phyloP scores from a whole-genome alignment of 257 asterid genomes.

The Solanum dulcamara region DNA sequence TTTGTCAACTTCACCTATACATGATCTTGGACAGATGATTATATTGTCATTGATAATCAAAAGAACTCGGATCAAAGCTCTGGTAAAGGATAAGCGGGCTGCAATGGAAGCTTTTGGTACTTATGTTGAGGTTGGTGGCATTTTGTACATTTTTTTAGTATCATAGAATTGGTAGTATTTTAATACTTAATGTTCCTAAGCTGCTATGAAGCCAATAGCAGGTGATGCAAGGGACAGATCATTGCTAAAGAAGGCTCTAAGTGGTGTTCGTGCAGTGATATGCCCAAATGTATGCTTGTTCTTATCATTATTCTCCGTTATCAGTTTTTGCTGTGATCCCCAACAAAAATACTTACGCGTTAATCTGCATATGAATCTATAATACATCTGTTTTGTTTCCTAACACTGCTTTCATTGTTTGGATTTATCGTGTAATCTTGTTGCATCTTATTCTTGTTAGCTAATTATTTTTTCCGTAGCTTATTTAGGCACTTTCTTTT shows the following conservation, averaged over 20 bases:
- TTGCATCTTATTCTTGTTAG: neutral
- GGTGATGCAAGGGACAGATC: conserved; percentile 52
- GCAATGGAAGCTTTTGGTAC: conserved; percentile 96
- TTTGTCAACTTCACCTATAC: neutral
- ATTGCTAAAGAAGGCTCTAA: conserved; percentile 62
- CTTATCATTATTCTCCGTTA: neutral
- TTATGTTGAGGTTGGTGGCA: conserved; percentile 74
- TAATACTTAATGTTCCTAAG: neutral
- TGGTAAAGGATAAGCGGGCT: conserved; percentile 78
- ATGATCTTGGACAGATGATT: conserved; percentile 48
- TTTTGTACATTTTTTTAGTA: neutral
- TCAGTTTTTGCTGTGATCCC: neutral
- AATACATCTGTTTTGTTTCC: neutral
- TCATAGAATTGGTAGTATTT: neutral
- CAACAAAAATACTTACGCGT: neutral
- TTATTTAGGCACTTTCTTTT: neutral
- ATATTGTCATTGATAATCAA: conserved; percentile 73
- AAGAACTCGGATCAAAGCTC: conserved; percentile 65
- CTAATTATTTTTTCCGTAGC: neutral
- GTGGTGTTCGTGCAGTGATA: conserved; percentile 73
- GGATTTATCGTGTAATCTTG: neutral
- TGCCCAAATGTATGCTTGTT: conserved; percentile 53
- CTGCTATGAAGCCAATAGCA: conserved; percentile 47
- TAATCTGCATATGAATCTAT: no score
- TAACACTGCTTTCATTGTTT: neutral